Conservation (phyloP, 1,284 basidiomycete species). For the Boletus semigastroideus region DNA sequence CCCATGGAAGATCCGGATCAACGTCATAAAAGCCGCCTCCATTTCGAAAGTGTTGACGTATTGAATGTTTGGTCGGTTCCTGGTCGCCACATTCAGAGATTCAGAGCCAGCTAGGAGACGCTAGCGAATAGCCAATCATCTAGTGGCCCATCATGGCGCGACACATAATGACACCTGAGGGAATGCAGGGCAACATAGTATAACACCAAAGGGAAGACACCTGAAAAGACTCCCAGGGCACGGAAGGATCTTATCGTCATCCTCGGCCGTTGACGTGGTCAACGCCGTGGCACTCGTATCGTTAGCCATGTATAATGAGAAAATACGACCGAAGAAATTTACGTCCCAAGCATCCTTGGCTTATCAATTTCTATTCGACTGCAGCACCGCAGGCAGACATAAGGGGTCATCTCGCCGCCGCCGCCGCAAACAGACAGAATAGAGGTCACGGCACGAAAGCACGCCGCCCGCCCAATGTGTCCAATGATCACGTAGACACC, state of each 20-base stretch:
- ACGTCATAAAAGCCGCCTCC: not conserved
- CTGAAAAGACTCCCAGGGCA: constrained; percentile 1
- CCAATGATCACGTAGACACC: not conserved
- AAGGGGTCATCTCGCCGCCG: not conserved
- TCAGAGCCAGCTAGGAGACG: not conserved
- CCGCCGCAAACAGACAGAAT: too few species aligned
- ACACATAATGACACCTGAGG: constrained; percentile 1
- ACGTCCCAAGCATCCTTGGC: not conserved
- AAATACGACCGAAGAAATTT: not conserved
- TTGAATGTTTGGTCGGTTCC: too few species aligned
- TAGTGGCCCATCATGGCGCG: not conserved
- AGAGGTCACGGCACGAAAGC: not conserved
- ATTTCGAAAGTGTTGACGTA: not conserved
- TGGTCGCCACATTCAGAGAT: not conserved
- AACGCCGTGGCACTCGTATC: not conserved
- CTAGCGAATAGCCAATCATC: not conserved
- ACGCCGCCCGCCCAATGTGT: not conserved
- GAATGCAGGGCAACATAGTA: not conserved
- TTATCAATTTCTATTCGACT: not conserved
- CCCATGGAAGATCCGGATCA: not conserved
- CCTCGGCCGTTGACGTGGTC: not conserved
- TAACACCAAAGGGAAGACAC: not conserved
- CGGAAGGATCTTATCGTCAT: constrained; percentile 26
- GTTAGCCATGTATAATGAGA: not conserved
- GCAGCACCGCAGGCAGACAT: not conserved